These are phyloP conservation scores for Gastrolobium bilobum DNA, from an alignment of 306 rosid genomes.

Conservation along the genomic window DNA sequence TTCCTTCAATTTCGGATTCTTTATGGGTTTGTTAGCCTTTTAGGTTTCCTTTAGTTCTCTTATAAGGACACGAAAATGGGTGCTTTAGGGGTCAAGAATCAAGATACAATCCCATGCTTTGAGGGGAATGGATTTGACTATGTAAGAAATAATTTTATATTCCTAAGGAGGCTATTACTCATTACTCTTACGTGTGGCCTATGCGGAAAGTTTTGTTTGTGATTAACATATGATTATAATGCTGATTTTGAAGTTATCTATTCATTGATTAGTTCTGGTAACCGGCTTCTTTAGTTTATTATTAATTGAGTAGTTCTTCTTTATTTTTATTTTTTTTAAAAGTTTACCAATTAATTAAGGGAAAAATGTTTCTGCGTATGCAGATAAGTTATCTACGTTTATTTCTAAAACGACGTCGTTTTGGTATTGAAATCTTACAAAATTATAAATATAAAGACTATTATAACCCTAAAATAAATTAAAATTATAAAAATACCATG, in stretches of 20 bases:
- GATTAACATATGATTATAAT: neutral
- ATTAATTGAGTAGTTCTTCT: neutral
- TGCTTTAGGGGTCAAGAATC: constrained; percentile 49
- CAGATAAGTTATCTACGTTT: too few species aligned
- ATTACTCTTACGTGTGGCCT: constrained; percentile 17
- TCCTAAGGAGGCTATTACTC: neutral
- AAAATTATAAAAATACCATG: too few species aligned
- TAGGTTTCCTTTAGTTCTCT: constrained; percentile 21
- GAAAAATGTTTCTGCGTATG: too few species aligned
- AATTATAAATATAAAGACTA: too few species aligned
- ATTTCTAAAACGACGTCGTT: too few species aligned
- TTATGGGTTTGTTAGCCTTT: constrained; percentile 5
- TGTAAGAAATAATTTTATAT: constrained; percentile 2
- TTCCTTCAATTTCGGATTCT: constrained; percentile 14
- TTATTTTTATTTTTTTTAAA: neutral
- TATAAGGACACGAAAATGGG: constrained; percentile 38
- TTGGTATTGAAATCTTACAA: too few species aligned
- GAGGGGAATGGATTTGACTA: constrained; percentile 24
- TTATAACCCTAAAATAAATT: too few species aligned
- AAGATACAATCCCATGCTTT: constrained; percentile 26
- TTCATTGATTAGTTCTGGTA: constrained; percentile 41
- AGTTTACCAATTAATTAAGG: neutral
- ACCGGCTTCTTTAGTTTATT: constrained; percentile 44
- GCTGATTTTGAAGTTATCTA: constrained; percentile 37
- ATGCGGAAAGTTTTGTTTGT: constrained; percentile 17